Conservation (phyloP, 495 filamentous ascomycete genomes). For the Diplogelasinospora grovesii region DNA sequence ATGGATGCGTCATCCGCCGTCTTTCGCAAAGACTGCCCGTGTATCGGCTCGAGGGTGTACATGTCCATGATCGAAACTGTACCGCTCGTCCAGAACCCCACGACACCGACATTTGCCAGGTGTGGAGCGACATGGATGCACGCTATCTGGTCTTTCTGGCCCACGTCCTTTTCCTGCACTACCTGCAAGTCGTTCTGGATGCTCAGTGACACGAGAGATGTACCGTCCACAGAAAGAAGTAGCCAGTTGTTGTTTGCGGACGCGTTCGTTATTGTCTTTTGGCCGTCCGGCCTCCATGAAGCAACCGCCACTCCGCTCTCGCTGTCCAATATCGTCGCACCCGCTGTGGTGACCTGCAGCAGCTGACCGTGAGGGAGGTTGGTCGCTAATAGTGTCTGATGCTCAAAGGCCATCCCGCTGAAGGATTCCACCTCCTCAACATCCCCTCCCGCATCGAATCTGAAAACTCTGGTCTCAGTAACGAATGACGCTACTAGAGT, state of each 20-base stretch:
- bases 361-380: constrained; percentile 57
- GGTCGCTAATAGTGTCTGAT: constrained; percentile 65
- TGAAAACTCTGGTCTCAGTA: constrained; percentile 76
- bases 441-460: constrained; percentile 65
- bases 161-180: constrained; percentile 51
- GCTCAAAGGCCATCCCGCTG: constrained; percentile 58
- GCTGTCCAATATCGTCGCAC: constrained; percentile 56
- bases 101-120: constrained; percentile 52
- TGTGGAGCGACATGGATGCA: constrained; percentile 58
- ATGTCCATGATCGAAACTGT: constrained; percentile 64
- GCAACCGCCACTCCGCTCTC: constrained; percentile 62
- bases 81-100: constrained; percentile 79
- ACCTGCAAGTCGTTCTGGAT: constrained; percentile 52
- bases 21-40: constrained; percentile 39
- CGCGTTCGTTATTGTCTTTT: constrained; percentile 64
- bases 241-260: constrained; percentile 63
- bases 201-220: constrained; percentile 57
- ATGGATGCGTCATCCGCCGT: constrained; percentile 63
- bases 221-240: constrained; percentile 68
- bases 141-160: constrained; percentile 66
- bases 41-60: constrained; percentile 49
- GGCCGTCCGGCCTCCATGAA: constrained; percentile 57
- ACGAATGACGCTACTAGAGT: constrained; percentile 75
- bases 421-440: constrained; percentile 79
- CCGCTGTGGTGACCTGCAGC: constrained; percentile 69